Evolutionary conservation across 2,329 filamentous ascomycete genomes (phyloP), one percentile per base, ranked within the genome.

Genomic region (Fusarium proliferatum): DNA sequence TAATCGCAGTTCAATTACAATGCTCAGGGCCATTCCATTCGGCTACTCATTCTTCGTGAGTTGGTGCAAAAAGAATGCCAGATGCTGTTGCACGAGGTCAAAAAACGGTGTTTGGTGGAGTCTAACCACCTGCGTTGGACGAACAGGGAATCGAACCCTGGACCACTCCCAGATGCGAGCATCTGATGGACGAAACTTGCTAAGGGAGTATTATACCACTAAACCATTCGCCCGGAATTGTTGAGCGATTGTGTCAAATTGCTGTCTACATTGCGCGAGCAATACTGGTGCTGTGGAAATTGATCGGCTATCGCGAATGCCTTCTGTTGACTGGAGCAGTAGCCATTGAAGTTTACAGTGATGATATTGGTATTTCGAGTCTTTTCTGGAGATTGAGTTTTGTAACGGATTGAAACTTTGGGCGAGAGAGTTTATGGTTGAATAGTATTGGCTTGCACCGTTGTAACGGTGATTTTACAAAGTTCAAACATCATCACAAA

Each of bases 171-270:
- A 61, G 56, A 61, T 64, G 53, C 42, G 11, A 30, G 43, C 45
- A 61, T 51, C 56, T n/a, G 45, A 51, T 43, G 21, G 43, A 61
- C 56, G 45, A 51, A 64, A 45, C 38, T 51, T 64, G 61, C 56
- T 61, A 64, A 61, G 61, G 61, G 61, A 64, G 45, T 64, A 61
- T 61, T 64, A 51, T 64, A 61, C 61, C 56, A 62, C 61, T 62
- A 62, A 62, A 64, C 56, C 57, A 61, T 64, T 62, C 61, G 61
- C 61, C 61, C 61, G 13, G 53, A 41, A 33, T 43, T 51, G 9
- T 51, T 64, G 6, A 33, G 7, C 11, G 23, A 23, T 23, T 3
- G 6, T 6, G 5, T 0, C 10, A 10, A 19, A 36, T 23, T 4
- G 3, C 8, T n/a, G 2, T 1, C 5, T 58, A 58, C 3, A 26